Base-by-base conservation (phyloP, 2,329 filamentous ascomycete genomes). In the Myriosclerotinia duriaeana region DNA sequence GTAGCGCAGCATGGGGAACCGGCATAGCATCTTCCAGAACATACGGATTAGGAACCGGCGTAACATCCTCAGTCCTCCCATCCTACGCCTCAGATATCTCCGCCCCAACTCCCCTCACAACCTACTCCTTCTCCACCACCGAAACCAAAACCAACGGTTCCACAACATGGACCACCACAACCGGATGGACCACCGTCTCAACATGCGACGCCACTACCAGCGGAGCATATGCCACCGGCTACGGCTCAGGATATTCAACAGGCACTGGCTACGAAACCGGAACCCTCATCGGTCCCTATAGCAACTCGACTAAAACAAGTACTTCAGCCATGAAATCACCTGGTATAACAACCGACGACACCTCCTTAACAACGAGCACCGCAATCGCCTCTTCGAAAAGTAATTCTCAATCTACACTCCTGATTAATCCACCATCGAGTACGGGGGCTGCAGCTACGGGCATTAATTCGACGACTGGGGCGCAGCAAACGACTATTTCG, bases 81-180 rank as follows among this genome's bases (percentile, higher is more conserved):
- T 48, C 56, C n/a, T 26, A 53, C n/a, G 26, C 46, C n/a, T 48
- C 46, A 4, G 36, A 38, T 1, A 42, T 42, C 20, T 9, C n/a
- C 15, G 11, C 11, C n/a, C 40, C 46, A 40, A 26, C 9, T 14
- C 15, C 36, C 17, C 8, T 52, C 20, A 34, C 46, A n/a, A 64
- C 48, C 12, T 42, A 44, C 6, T 55, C 36, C 11, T 22, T 22
- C 7, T 53, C 36, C 11, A 53, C 38, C 38, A 34, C 17, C 8
- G 30, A 20, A 54, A 64, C 61, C 12, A 40, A 42, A 17, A 44
- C 50, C 22, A 64, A 36, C 0, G 38, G 26, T 2, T 64, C 61
- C 22, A 64, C 61, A 22, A 53, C 40, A n/a, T 64, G 52, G 36
- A 64, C 61, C 38, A 64, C 61, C 4, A 64, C 36, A 2, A 55